These are phyloP conservation scores for Plantago lanceolata DNA, from an alignment of 305 asterid genomes.

Conservation along the genomic window DNA sequence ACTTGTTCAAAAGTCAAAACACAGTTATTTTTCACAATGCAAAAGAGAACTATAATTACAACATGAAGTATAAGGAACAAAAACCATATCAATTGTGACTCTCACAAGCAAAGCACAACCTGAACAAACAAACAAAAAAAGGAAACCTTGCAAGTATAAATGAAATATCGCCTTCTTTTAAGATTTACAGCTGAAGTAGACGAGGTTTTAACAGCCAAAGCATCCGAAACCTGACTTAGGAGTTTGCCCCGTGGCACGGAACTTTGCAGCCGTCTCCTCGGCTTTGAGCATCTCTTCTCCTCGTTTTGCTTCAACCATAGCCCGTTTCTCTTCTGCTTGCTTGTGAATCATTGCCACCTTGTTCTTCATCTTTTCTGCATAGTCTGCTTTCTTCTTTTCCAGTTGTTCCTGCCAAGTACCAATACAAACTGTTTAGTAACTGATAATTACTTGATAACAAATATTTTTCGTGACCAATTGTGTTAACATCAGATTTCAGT, in stretches of 20 bases:
- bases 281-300: conserved; percentile 66
- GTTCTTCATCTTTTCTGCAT: conserved; percentile 64
- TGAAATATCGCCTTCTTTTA: neutral
- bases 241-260: conserved; percentile 53
- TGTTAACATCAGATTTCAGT: neutral
- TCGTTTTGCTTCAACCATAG: conserved; percentile 51
- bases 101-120: conserved; percentile 18
- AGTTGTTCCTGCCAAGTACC: conserved; percentile 47
- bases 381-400: conserved; percentile 73
- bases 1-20: neutral
- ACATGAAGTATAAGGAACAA: conserved; percentile 15
- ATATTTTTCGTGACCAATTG: neutral
- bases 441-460: too few species aligned
- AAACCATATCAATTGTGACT: neutral
- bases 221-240: conserved; percentile 62
- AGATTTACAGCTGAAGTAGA: neutral
- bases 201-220: conserved; percentile 36
- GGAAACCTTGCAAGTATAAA: neutral
- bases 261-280: conserved; percentile 71
- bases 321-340: conserved; percentile 78
- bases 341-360: conserved; percentile 61
- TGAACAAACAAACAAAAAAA: neutral
- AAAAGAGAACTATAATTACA: conserved; percentile 11
- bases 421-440: neutral
- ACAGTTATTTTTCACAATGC: conserved; percentile 18